phyloP scores from a whole-genome alignment of 2,329 filamentous ascomycete species.

The Aphanoascus verrucosus region DNA sequence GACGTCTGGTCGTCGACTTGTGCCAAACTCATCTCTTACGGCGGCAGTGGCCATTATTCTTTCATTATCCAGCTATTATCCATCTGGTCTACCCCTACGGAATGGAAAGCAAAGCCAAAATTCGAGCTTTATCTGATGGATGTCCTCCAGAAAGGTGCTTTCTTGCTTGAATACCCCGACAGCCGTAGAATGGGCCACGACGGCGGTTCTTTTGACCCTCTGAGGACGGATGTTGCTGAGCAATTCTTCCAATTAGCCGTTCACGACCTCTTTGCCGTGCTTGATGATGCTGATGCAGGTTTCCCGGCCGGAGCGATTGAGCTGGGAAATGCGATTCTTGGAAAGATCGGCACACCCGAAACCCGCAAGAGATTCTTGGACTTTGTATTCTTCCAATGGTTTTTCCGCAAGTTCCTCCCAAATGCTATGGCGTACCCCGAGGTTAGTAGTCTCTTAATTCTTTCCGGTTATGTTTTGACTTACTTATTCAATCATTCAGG shows the following conservation, averaged over 20 bases:
- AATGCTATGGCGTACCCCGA: constrained; percentile 82
- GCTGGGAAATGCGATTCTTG: constrained; percentile 71
- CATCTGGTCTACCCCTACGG: constrained; percentile 73
- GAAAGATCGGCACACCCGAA: constrained; percentile 59
- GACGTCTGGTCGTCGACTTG: constrained; percentile 83
- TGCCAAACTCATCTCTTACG: constrained; percentile 68
- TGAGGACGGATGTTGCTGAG: constrained; percentile 71
- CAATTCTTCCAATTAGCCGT: constrained; percentile 81
- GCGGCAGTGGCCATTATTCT: constrained; percentile 64
- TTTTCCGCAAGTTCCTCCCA: constrained; percentile 78
- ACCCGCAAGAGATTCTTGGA: constrained; percentile 63
- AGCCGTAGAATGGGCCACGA: constrained; percentile 61
- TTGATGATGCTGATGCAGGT: constrained; percentile 77
- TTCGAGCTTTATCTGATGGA: constrained; percentile 94
- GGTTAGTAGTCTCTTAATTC: constrained; percentile 39
- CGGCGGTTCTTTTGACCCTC: constrained; percentile 53
- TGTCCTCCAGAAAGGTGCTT: constrained; percentile 83
- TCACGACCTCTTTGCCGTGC: constrained; percentile 67
- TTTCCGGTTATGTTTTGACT: constrained; percentile 12
- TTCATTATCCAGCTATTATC: constrained; percentile 77
- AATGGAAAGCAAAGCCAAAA: constrained; percentile 81
- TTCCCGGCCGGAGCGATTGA: constrained; percentile 78
- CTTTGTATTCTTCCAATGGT: constrained; percentile 82
- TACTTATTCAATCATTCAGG: constrained; percentile 36
- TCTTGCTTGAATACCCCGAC: constrained; percentile 75